Evolutionary conservation across 2,329 filamentous ascomycete genomes (phyloP).

Genomic region (Fusarium domesticum): DNA sequence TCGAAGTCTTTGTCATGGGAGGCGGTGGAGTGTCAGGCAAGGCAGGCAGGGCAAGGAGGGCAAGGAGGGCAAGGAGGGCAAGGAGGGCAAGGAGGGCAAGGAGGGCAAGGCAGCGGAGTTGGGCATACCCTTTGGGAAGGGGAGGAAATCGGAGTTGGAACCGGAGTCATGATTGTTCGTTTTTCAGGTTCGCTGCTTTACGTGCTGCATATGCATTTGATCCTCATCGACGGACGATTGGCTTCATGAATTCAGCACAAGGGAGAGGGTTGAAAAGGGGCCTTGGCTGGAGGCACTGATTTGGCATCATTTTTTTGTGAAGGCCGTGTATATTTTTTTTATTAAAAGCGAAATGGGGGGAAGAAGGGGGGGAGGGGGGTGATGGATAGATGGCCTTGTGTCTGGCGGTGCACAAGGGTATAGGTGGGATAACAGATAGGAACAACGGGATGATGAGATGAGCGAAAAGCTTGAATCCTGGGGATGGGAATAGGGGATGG

Average conservation of each 20-base stretch:
- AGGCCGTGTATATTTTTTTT: slow-evolving; percentile 31
- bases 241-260: slow-evolving; percentile 29
- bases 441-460: slow-evolving; percentile 3
- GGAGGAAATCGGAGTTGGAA: slow-evolving; percentile 30
- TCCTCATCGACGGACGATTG: slow-evolving; percentile 27
- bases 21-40: no score
- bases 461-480: neutral
- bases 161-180: slow-evolving; percentile 34
- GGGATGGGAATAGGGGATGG: slow-evolving; percentile 7
- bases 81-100: no score
- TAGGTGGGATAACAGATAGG: slow-evolving; percentile 15
- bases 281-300: slow-evolving; percentile 29
- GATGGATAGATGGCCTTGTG: slow-evolving; percentile 23
- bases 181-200: slow-evolving; percentile 32
- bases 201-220: slow-evolving; percentile 33
- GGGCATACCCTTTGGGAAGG: slow-evolving; percentile 30
- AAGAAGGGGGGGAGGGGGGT: no score
- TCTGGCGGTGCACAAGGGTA: slow-evolving; percentile 19
- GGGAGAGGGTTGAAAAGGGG: slow-evolving; percentile 20
- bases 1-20: neutral
- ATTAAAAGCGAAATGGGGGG: slow-evolving; percentile 23
- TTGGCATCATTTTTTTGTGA: slow-evolving; percentile 32
- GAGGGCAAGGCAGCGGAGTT: slow-evolving; percentile 24
- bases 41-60: no score
- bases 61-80: no score